These are phyloP conservation scores for Botrytis fabae DNA, from an alignment of 2,329 filamentous ascomycete genomes.

Conservation along the genomic window DNA sequence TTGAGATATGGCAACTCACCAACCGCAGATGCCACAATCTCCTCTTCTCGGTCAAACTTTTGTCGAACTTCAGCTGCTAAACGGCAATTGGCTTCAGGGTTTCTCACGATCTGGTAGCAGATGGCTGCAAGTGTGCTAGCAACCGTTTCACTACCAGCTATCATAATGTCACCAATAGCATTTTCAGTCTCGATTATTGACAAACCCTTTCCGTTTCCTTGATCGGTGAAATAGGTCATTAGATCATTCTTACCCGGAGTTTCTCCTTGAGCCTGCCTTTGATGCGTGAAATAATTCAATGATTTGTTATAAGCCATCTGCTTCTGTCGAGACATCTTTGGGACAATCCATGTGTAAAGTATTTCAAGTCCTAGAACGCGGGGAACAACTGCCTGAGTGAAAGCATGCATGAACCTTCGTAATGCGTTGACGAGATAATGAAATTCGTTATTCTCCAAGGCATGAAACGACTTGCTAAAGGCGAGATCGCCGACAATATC, in stretches of 20 bases:
- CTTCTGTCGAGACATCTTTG: background rate
- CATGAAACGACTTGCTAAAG: slow-evolving; percentile 10
- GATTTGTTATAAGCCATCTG: slow-evolving; percentile 3
- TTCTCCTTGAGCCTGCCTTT: background rate
- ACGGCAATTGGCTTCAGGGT: background rate
- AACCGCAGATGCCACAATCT: background rate
- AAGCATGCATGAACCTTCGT: background rate
- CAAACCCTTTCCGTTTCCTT: background rate
- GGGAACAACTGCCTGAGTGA: slow-evolving; percentile 2
- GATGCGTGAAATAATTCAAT: background rate
- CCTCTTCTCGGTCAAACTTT: background rate
- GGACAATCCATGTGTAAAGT: background rate
- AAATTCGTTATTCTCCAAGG: background rate
- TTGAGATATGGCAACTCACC: background rate
- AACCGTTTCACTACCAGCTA: slow-evolving; percentile 15
- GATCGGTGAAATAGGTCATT: slow-evolving; percentile 10
- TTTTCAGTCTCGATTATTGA: slow-evolving; percentile 7
- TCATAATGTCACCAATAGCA: slow-evolving; percentile 10
- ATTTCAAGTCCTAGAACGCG: background rate
- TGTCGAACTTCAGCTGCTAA: background rate
- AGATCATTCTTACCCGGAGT: background rate
- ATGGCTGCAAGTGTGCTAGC: slow-evolving; percentile 2
- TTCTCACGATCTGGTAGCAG: background rate
- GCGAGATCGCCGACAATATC: slow-evolving; percentile 1
- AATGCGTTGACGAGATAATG: background rate